These are phyloP conservation scores for Aethionema arabicum DNA, from an alignment of 345 rosid species.

Conservation along the genomic window DNA sequence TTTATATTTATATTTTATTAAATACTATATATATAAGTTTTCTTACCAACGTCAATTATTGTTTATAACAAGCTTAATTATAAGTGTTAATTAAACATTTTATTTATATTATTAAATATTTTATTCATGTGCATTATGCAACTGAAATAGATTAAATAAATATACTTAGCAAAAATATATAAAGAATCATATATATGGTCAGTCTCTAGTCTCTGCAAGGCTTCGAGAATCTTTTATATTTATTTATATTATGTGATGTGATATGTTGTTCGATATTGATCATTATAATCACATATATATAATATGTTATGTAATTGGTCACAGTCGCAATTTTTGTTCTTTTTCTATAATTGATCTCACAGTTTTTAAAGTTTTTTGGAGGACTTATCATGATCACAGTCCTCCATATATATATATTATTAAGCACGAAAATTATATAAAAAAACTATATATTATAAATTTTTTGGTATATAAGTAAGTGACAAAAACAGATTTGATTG, in stretches of 20 bases:
- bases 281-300: neutral
- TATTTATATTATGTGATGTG: slow-evolving; percentile 18
- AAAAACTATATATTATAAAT: neutral
- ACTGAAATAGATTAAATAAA: neutral
- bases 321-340: slow-evolving; percentile 35
- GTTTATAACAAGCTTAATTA: neutral
- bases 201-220: too few relatives aligned
- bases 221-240: slow-evolving; percentile 27
- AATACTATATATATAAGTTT: too few relatives aligned
- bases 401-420: slow-evolving; percentile 4
- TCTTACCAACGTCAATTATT: too few relatives aligned
- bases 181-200: slow-evolving; percentile 28
- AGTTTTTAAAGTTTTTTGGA: slow-evolving; percentile 18
- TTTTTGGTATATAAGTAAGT: slow-evolving; percentile 33
- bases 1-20: too few relatives aligned
- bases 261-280: slow-evolving; percentile 21
- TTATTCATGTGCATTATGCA: neutral
- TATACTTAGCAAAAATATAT: slow-evolving; percentile 23
- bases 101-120: too few relatives aligned
- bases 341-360: slow-evolving; percentile 32
- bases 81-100: neutral
- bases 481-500: slow-evolving; percentile 38
- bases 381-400: slow-evolving; percentile 28
- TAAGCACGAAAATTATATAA: neutral
- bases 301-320: slow-evolving; percentile 3